Base-by-base conservation (phyloP, 164 flowering plant genomes). In the Cinnamomum micranthum region DNA sequence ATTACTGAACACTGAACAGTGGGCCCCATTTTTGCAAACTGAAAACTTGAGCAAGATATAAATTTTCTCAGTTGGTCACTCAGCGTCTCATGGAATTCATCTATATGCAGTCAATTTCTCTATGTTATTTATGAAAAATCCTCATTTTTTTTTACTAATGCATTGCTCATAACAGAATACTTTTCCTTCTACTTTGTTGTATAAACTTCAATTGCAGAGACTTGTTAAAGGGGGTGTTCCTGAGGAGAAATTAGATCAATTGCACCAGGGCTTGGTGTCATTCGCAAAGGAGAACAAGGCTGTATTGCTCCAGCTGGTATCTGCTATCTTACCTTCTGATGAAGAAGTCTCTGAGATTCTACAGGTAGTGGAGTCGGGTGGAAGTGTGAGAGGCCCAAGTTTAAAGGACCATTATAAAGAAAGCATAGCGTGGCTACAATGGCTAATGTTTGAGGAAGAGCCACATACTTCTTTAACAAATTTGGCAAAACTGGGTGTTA, bases 401-500 rank as follows among this genome's bases (percentile, higher is more conserved):
- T n/a, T 90, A 82, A 79, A 78, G 74, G 83, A 76, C 9, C 72
- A 63, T 2, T 91, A 85, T 11, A 75, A 78, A 11, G 98, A 88
- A 80, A 89, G 91, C 80, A 72, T 92, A 79, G 6, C 74, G 70
- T 96, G 97, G 99, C 75, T 96, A 65, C 92, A 90, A 74, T 96
- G 98, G 98, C 76, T 96, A 79, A 96, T 96, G 98, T 96, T 96
- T 77, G 87, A 87, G 82, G 85, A 79, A 73, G 93, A 92, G 12
- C 98, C 99, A 0, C 27, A 4, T 1, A 23, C 2, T 33, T 84
- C 83, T 5, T 59, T 94, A 73, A 79, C 81, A 75, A 79, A 77
- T 52, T 82, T 94, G 35, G 87, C 85, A 3, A 75, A 84, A 33
- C 72, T 73, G 75, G 82, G 85, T 85, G 77, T 71, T 71, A 89